Evolutionary conservation across 805 yeast genomes (phyloP), one percentile per base, ranked within the genome.

Genomic region (Suhomyces sp.): DNA sequence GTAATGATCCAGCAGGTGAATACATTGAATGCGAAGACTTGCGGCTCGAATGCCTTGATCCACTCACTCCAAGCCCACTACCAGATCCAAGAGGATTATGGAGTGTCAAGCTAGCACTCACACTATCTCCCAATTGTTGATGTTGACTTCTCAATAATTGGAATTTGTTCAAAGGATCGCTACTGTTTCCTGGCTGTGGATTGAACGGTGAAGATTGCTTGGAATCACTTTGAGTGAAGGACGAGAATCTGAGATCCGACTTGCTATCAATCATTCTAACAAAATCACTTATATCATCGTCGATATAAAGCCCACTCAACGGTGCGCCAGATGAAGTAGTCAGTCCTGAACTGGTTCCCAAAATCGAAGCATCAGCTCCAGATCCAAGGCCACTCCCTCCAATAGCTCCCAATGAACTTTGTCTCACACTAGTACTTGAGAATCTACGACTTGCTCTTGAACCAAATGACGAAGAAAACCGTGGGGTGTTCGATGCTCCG

Each of bases 391-490:
- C 26, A 14, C 35, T 43, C 19, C 13, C 44, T 25, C 15, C 49
- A 1, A 53, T 44, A 6, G 22, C 11, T 13, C 33, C 33, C n/a
- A 32, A 18, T 10, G 35, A 32, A 23, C 51, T 50, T 34, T 58
- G 64, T 15, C 57, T 47, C 14, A 49, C 46, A 26, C 64, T 57
- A 3, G 68, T 55, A 38, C 56, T 63, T 26, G 68, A 59, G 39
- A 61, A 65, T 19, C 84, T 66, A n/a, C 82, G 70, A 39, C 70
- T 63, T 11, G 64, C 70, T 31, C 85, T 63, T n/a, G 81, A 79
- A 0, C 86, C 85, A 56, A 82, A 82, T 0, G 90, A 81, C 1
- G 91, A 79, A 2, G 86, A 74, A 45, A 81, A 83, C 43, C 79
- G 70, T 2, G 85, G 82, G 0, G 81, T 66, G 20, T 51, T 65